Conservation (phyloP, 495 filamentous ascomycete genomes). For the Penicillium steckii region DNA sequence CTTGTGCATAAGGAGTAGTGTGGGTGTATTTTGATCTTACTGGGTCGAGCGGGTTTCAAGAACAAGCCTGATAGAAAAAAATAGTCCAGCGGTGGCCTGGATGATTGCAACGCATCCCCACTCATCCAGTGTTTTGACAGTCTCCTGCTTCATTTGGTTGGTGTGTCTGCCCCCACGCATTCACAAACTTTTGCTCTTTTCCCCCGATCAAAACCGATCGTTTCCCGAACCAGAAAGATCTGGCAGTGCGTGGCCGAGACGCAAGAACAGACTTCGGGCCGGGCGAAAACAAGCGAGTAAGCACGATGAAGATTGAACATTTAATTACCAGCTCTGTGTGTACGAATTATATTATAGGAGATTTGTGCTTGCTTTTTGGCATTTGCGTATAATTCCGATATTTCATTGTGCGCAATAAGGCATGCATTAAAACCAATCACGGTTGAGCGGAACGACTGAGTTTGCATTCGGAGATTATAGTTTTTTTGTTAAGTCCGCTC, state of each 20-base stretch:
- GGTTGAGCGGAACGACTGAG: neutral
- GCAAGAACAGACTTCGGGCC: constrained; percentile 13
- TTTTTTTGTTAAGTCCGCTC: neutral
- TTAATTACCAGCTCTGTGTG: too few species aligned
- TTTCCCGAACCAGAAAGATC: constrained; percentile 5
- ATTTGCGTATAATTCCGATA: neutral
- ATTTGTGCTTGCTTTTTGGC: neutral
- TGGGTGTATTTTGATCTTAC: neutral
- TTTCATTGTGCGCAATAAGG: neutral
- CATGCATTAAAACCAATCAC: constrained; percentile 2
- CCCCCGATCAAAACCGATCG: constrained; percentile 10
- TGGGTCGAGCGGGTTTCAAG: constrained; percentile 8
- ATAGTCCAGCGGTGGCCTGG: constrained; percentile 2
- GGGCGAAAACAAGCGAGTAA: constrained; percentile 21
- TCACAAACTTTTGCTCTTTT: constrained; percentile 14
- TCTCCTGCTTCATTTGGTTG: constrained; percentile 16
- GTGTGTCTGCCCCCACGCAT: constrained; percentile 16
- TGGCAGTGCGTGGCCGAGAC: neutral
- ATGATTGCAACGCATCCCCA: constrained; percentile 21
- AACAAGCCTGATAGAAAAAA: constrained; percentile 1
- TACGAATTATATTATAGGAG: neutral
- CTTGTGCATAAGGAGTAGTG: neutral
- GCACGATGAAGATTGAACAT: neutral
- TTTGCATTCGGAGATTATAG: neutral
- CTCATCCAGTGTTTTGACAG: constrained; percentile 15